phyloP scores from a whole-genome alignment of 768 basidiomycete genomes.

The Xerocomellus intermedius region DNA sequence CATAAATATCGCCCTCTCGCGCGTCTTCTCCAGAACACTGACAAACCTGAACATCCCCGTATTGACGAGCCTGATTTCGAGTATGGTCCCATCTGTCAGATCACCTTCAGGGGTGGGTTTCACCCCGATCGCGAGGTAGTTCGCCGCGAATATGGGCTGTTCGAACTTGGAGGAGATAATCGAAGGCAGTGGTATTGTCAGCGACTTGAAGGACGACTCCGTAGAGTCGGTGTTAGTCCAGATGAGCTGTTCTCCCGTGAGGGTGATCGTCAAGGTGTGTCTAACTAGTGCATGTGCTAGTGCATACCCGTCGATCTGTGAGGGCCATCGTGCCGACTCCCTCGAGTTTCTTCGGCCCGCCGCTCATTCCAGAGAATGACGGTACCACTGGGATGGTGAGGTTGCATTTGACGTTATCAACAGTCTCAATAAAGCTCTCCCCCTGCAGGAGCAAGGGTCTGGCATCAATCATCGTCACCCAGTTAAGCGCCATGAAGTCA shows the following conservation, averaged over 20 bases:
- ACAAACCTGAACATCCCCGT: slow-evolving; percentile 73
- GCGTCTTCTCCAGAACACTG: slow-evolving; percentile 69
- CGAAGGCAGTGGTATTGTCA: slow-evolving; percentile 57
- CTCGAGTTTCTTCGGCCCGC: slow-evolving; percentile 56
- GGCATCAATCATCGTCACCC: slow-evolving; percentile 61
- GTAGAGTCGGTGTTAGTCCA: slow-evolving; percentile 45
- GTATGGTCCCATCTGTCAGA: slow-evolving; percentile 58
- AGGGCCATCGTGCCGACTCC: slow-evolving; percentile 58
- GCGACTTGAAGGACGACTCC: slow-evolving; percentile 40
- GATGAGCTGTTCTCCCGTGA: slow-evolving; percentile 50
- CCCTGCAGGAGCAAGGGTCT: slow-evolving; percentile 62
- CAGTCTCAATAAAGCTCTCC: slow-evolving; percentile 55
- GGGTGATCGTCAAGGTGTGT: slow-evolving; percentile 4
- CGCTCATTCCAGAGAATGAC: slow-evolving; percentile 50
- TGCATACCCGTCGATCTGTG: slow-evolving; percentile 70
- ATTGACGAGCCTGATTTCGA: slow-evolving; percentile 67
- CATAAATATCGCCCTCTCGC: slow-evolving; percentile 76
- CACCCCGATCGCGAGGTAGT: slow-evolving; percentile 65
- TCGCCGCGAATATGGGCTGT: slow-evolving; percentile 70
- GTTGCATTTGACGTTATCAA: slow-evolving; percentile 59
- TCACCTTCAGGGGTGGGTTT: slow-evolving; percentile 68
- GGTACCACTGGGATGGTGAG: slow-evolving; percentile 56
- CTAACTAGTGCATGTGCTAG: not conserved
- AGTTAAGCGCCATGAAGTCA: slow-evolving; percentile 70
- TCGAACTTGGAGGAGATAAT: slow-evolving; percentile 71